A percentile compares a stretch with the other conserved stretches of the same genome.
Conservation (phyloP, 139 green algal genomes). For the Axilococcus clingmanii region DNA sequence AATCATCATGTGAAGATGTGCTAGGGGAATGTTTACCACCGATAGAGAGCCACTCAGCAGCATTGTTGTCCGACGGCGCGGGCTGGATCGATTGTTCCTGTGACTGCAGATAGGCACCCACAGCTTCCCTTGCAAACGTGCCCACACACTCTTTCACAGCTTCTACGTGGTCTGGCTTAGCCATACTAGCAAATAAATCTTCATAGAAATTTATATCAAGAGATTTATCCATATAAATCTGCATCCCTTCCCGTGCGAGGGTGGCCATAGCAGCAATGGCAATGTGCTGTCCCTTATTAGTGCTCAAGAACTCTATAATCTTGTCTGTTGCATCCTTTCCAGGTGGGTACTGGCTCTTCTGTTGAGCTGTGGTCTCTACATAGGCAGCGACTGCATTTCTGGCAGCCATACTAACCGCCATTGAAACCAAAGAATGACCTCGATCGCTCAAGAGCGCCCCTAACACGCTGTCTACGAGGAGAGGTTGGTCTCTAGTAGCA, state of each 20-base stretch:
- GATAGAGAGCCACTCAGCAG: background rate
- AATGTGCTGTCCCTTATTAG: slow-evolving; percentile 8
- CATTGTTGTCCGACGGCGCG: background rate
- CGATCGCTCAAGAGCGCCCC: slow-evolving; percentile 24
- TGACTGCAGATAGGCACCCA: slow-evolving; percentile 6
- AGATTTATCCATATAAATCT: slow-evolving; percentile 21
- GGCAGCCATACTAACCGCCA: slow-evolving; percentile 32
- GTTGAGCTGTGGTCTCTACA: slow-evolving; percentile 13
- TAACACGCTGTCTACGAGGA: slow-evolving; percentile 19
- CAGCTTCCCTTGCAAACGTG: slow-evolving; percentile 16
- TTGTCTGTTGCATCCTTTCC: slow-evolving; percentile 2
- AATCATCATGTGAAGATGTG: slow-evolving; percentile 8
- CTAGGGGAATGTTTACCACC: background rate
- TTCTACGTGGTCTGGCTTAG: slow-evolving; percentile 21
- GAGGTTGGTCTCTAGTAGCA: background rate
- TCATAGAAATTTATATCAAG: slow-evolving; percentile 33
- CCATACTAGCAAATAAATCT: slow-evolving; percentile 22
- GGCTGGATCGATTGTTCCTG: background rate
- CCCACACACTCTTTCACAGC: slow-evolving; percentile 17
- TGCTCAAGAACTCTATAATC: slow-evolving; percentile 14
- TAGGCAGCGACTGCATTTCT: slow-evolving; percentile 16
- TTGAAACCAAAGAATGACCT: slow-evolving; percentile 28
- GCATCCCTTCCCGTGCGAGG: slow-evolving; percentile 17
- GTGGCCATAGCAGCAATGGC: slow-evolving; percentile 9
- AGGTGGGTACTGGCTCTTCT: background rate